Conservation (phyloP, 768 basidiomycete species). For the Neoboletus brunneissimus region DNA sequence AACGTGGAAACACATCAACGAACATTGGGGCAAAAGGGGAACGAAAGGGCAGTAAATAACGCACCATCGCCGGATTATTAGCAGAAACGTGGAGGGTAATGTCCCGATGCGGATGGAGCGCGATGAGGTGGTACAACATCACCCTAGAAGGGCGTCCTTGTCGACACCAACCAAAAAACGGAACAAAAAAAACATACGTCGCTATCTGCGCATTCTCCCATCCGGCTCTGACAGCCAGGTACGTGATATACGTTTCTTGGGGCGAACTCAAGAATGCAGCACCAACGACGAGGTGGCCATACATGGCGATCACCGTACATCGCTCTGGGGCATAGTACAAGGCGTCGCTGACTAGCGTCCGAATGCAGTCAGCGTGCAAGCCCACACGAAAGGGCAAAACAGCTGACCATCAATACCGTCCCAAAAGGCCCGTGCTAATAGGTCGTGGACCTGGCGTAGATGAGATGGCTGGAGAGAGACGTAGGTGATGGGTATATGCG, state of each 20-base stretch:
- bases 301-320: slow-evolving; percentile 73
- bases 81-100: slow-evolving; percentile 82
- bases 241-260: slow-evolving; percentile 79
- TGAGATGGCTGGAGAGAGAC: slow-evolving; percentile 56
- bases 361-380: neutral
- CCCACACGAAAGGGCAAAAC: neutral
- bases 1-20: neutral
- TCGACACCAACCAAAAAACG: neutral
- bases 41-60: neutral
- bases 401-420: slow-evolving; percentile 66
- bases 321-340: slow-evolving; percentile 66
- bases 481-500: slow-evolving; percentile 58
- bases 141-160: slow-evolving; percentile 39
- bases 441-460: slow-evolving; percentile 67
- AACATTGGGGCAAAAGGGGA: neutral
- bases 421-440: slow-evolving; percentile 72
- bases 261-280: slow-evolving; percentile 76
- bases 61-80: slow-evolving; percentile 77
- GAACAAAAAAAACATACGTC: slow-evolving; percentile 43
- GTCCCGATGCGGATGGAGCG: slow-evolving; percentile 68
- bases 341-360: slow-evolving; percentile 59
- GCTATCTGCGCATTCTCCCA: slow-evolving; percentile 82
- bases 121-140: slow-evolving; percentile 77
- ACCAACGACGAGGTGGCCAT: slow-evolving; percentile 70
- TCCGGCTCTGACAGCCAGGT: slow-evolving; percentile 71